Percentiles rank a stretch among this genome's conserved stretches.
phyloP scores from a whole-genome alignment of 2,329 filamentous ascomycete species.

The Fusarium vanettenii region DNA sequence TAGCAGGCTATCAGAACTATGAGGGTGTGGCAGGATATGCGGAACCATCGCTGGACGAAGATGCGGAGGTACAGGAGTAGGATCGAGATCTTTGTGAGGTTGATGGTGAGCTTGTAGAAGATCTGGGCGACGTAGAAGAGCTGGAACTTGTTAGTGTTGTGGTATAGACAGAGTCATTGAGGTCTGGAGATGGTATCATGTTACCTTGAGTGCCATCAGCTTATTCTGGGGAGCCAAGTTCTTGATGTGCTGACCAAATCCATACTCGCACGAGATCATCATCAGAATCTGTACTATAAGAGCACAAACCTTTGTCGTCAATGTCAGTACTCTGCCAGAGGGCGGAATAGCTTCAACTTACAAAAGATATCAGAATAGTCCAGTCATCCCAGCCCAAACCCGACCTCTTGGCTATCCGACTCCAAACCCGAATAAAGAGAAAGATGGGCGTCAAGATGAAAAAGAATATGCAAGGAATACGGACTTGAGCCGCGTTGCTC shows the following conservation, averaged over 20 bases:
- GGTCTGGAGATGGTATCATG: not conserved
- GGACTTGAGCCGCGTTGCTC: conserved; percentile 53
- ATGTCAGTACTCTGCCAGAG: not conserved
- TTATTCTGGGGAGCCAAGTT: conserved; percentile 49
- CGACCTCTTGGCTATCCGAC: conserved; percentile 50
- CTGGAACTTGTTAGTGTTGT: conserved; percentile 31
- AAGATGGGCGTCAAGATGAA: conserved; percentile 56
- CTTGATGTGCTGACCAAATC: conserved; percentile 56
- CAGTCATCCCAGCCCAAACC: conserved; percentile 56
- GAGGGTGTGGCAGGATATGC: conserved; percentile 54
- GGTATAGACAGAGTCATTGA: too few species aligned
- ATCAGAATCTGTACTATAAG: conserved; percentile 52
- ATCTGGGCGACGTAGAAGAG: conserved; percentile 63
- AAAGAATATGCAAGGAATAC: conserved; percentile 55
- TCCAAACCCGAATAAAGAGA: conserved; percentile 53
- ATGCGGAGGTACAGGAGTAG: conserved; percentile 66
- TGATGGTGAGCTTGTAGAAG: conserved; percentile 66
- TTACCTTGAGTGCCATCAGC: conserved; percentile 52
- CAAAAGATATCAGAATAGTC: conserved; percentile 56
- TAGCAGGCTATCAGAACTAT: conserved; percentile 58
- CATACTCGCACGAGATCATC: conserved; percentile 55
- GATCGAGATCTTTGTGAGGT: conserved; percentile 64
- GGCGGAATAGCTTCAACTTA: conserved; percentile 32
- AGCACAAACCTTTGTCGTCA: conserved; percentile 48
- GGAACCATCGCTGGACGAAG: conserved; percentile 61